Base-by-base conservation (phyloP, 768 basidiomycete genomes). In the Agrocybe chaxingu region DNA sequence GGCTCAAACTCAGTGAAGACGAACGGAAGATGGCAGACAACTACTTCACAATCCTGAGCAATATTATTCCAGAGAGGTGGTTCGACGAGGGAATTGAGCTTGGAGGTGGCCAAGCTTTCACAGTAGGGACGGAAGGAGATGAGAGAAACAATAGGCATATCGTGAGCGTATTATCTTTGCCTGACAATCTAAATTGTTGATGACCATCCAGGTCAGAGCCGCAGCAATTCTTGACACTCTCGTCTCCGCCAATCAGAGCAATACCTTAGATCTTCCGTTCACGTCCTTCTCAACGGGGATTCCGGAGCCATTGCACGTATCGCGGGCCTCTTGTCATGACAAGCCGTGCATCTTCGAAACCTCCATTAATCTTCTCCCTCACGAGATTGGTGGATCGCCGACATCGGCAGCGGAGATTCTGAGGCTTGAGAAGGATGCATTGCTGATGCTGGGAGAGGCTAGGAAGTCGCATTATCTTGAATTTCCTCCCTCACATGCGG, bases 1-100 rank as follows among this genome's bases (percentile, higher is more conserved):
- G 47, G 12, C 63, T 84, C 33, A 70, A 77, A 33, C 63, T 73
- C 35, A 70, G 79, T 0, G 62, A 71, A 3, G 78, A 80, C 34
- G 75, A 84, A 54, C 66, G 72, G 57, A 72, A 76, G 55, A 86
- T 85, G 83, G 81, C 84, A 3, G 86, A 87, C 60, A 87, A 87
- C 53, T 85, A 85, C 56, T 87, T 78, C 58, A 71, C 82, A 1
- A 67, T 87, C 44, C 63, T 87, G 42, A 70, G 67, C 48, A 87
- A 85, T 59, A 64, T 62, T 13, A 59, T 78, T 36, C 77, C 83
- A 1, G 82, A 85, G 60, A 65, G 76, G 8, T 86, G 85, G 84
- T 78, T 84, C 48, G 81, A 84, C 54, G 76, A 80, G 53, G 79
- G 79, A n/a, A 74, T 82, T 40, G 75, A 77, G 50, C 71, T 87